Percentiles rank a stretch among this genome's conserved stretches.
These are phyloP conservation scores for Ustilago cynodontis DNA, from an alignment of 1,284 basidiomycete genomes.

Conservation along the genomic window DNA sequence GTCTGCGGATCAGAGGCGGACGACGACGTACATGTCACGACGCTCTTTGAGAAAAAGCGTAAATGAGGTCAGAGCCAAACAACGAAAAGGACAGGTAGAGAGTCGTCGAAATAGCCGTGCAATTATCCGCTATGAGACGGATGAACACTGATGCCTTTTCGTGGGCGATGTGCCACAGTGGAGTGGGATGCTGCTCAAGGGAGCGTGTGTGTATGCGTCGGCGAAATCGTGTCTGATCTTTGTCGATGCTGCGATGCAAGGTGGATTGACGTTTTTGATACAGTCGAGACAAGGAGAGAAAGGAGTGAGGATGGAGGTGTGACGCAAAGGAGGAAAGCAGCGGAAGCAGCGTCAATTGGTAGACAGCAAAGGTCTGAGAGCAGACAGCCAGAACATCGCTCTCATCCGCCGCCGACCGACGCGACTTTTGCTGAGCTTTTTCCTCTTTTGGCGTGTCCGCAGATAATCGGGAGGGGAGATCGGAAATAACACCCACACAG, in stretches of 20 bases:
- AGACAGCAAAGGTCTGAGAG: too few relatives aligned
- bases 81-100: neutral
- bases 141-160: neutral
- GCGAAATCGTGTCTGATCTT: conserved; percentile 2
- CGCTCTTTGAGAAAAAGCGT: conserved; percentile 2
- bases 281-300: neutral
- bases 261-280: neutral
- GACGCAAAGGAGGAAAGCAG: neutral
- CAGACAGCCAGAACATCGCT: too few relatives aligned
- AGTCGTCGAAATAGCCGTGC: too few relatives aligned
- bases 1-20: neutral
- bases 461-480: conserved; percentile 7
- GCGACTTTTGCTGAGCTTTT: neutral
- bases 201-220: conserved; percentile 5
- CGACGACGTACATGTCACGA: conserved; percentile 18
- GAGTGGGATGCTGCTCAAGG: neutral
- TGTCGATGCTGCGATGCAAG: neutral
- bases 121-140: too few relatives aligned
- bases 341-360: neutral
- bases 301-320: neutral
- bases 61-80: conserved; percentile 2
- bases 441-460: neutral
- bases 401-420: too few relatives aligned
- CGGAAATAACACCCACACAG: neutral
- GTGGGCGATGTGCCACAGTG: neutral